Evolutionary conservation across 2,329 filamentous ascomycete genomes (phyloP).

Genomic region (Cercospora beticola): DNA sequence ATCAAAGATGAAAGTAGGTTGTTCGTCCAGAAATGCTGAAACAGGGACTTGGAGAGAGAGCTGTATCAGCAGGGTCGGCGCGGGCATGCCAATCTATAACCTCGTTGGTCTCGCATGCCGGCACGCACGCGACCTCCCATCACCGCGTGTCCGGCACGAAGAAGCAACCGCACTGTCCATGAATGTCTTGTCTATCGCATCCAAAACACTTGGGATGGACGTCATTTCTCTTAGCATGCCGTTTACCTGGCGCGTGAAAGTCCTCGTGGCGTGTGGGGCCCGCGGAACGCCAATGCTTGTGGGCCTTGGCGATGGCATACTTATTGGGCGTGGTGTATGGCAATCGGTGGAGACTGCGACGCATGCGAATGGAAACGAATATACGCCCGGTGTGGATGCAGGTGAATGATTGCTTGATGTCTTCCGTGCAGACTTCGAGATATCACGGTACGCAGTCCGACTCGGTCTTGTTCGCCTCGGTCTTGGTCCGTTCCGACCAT

Average conservation of each 20-base stretch:
- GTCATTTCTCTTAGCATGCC: constrained; percentile 9
- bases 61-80: background rate
- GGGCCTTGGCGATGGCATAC: background rate
- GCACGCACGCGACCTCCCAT: background rate
- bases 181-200: constrained; percentile 9
- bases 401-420: background rate
- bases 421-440: background rate
- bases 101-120: background rate
- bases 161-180: background rate
- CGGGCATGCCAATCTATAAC: constrained; percentile 2
- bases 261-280: constrained; percentile 3
- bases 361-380: background rate
- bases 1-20: background rate
- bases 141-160: background rate
- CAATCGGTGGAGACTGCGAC: background rate
- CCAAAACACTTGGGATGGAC: constrained; percentile 1
- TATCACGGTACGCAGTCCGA: background rate
- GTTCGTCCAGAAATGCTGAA: background rate
- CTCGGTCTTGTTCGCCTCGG: background rate
- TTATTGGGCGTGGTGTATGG: background rate
- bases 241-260: background rate
- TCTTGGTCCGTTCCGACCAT: background rate
- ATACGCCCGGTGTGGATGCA: background rate
- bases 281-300: constrained; percentile 8
- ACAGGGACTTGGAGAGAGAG: background rate